Evolutionary conservation across 768 basidiomycete species (phyloP).

Genomic region (Tylopilus plumbeoviolaceoides): DNA sequence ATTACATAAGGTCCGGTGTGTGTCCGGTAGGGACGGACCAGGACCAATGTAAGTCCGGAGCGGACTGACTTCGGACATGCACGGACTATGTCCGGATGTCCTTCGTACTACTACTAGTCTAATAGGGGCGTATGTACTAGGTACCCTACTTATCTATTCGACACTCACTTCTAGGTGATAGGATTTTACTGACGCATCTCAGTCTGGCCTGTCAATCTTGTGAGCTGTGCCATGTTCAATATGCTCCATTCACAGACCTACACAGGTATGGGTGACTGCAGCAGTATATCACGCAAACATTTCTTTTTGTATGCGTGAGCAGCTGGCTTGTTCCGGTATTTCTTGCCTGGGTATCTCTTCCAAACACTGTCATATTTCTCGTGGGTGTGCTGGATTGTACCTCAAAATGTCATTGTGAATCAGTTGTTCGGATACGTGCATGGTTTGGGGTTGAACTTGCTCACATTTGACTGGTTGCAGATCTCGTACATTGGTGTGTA

Average conservation of each 20-base stretch:
- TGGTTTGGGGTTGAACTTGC: slow-evolving; percentile 62
- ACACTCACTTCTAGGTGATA: too few relatives aligned
- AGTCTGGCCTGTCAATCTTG: slow-evolving; percentile 75
- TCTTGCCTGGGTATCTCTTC: slow-evolving; percentile 75
- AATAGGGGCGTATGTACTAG: too few relatives aligned
- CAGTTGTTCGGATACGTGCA: slow-evolving; percentile 63
- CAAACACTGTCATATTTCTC: slow-evolving; percentile 57
- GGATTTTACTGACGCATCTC: too few relatives aligned
- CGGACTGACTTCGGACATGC: too few relatives aligned
- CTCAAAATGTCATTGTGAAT: slow-evolving; percentile 65
- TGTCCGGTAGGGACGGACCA: too few relatives aligned
- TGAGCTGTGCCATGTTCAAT: slow-evolving; percentile 68
- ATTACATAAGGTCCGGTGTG: too few relatives aligned
- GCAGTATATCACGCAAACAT: slow-evolving; percentile 48
- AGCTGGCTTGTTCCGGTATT: slow-evolving; percentile 40
- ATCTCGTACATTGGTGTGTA: slow-evolving; percentile 35
- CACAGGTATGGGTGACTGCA: slow-evolving; percentile 38
- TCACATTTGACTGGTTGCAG: too few relatives aligned
- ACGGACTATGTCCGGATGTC: too few relatives aligned
- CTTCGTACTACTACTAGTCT: too few relatives aligned
- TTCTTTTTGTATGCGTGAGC: slow-evolving; percentile 46
- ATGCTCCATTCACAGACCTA: slow-evolving; percentile 60
- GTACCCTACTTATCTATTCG: too few relatives aligned
- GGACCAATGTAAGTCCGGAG: too few relatives aligned
- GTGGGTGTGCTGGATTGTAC: slow-evolving; percentile 66